A percentile compares a stretch with the other conserved stretches of the same genome.
Evolutionary conservation across 2,329 filamentous ascomycete species (phyloP).

Genomic region (Aspergillus flavus): DNA sequence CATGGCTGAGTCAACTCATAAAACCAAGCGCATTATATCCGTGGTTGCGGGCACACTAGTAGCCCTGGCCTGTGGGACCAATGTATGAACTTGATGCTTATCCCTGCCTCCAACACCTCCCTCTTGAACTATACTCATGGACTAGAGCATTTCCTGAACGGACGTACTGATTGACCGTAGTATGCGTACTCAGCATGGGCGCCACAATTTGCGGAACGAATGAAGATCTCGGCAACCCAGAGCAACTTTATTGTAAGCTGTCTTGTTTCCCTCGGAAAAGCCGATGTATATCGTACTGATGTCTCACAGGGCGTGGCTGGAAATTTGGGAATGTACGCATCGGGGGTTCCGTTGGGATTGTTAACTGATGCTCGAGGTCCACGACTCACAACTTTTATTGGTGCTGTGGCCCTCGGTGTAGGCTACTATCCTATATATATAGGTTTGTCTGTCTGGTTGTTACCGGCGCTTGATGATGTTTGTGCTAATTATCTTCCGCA

Average conservation of each 20-base stretch:
- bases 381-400: constrained; percentile 74
- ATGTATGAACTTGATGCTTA: constrained; percentile 58
- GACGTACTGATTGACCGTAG: constrained; percentile 50
- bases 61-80: constrained; percentile 87
- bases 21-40: constrained; percentile 70
- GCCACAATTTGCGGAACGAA: constrained; percentile 85
- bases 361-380: constrained; percentile 83
- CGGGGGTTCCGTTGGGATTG: constrained; percentile 86
- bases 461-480: neutral
- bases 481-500: constrained; percentile 14
- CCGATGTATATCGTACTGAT: constrained; percentile 25
- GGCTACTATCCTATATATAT: constrained; percentile 86
- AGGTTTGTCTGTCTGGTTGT: constrained; percentile 38
- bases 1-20: constrained; percentile 33
- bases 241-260: constrained; percentile 80
- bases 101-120: constrained; percentile 7
- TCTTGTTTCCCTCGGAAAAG: constrained; percentile 4
- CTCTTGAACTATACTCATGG: neutral
- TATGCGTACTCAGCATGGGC: constrained; percentile 99
- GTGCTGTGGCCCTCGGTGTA: constrained; percentile 69
- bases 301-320: constrained; percentile 53
- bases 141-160: constrained; percentile 1
- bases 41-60: constrained; percentile 84
- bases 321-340: constrained; percentile 84
- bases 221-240: constrained; percentile 87